Conservation (phyloP, 495 filamentous ascomycete species). For the Glutinoglossum americanum region DNA sequence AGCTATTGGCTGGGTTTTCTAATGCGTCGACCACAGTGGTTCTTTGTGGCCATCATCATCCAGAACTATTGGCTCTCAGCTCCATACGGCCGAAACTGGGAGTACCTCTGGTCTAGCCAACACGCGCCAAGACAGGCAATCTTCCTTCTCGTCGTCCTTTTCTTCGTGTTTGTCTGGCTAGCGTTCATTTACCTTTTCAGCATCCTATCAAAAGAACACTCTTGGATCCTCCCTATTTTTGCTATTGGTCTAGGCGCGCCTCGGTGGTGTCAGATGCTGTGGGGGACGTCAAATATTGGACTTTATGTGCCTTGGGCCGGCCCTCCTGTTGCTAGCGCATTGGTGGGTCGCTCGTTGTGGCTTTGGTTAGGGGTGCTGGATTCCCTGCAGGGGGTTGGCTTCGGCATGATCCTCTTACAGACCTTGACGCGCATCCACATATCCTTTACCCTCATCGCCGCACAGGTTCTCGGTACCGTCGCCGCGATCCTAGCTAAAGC, state of each 20-base stretch:
- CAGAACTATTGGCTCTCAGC: slow-evolving; percentile 45
- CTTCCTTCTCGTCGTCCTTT: slow-evolving; percentile 21
- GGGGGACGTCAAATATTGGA: slow-evolving; percentile 26
- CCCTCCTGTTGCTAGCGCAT: slow-evolving; percentile 20
- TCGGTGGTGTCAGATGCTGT: slow-evolving; percentile 30
- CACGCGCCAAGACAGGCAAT: slow-evolving; percentile 26
- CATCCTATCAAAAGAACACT: slow-evolving; percentile 23
- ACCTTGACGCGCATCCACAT: slow-evolving; percentile 29
- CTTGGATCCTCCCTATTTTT: slow-evolving; percentile 29
- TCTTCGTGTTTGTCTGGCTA: slow-evolving; percentile 26
- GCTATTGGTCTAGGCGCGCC: slow-evolving; percentile 28
- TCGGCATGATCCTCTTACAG: slow-evolving; percentile 30
- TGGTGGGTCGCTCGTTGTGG: slow-evolving; percentile 27
- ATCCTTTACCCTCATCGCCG: slow-evolving; percentile 22
- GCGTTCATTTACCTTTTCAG: slow-evolving; percentile 20
- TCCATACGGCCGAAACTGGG: slow-evolving; percentile 20
- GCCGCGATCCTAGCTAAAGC: slow-evolving; percentile 23
- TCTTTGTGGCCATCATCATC: slow-evolving; percentile 37
- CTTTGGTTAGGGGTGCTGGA: slow-evolving; percentile 30
- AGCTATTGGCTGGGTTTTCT: not conserved
- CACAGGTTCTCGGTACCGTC: slow-evolving; percentile 14
- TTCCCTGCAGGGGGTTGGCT: slow-evolving; percentile 26
- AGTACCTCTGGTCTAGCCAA: slow-evolving; percentile 25
- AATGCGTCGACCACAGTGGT: slow-evolving; percentile 17
- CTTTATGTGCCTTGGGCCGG: slow-evolving; percentile 28